Conservation (phyloP, 495 filamentous ascomycete species). For the Platismatia glauca region DNA sequence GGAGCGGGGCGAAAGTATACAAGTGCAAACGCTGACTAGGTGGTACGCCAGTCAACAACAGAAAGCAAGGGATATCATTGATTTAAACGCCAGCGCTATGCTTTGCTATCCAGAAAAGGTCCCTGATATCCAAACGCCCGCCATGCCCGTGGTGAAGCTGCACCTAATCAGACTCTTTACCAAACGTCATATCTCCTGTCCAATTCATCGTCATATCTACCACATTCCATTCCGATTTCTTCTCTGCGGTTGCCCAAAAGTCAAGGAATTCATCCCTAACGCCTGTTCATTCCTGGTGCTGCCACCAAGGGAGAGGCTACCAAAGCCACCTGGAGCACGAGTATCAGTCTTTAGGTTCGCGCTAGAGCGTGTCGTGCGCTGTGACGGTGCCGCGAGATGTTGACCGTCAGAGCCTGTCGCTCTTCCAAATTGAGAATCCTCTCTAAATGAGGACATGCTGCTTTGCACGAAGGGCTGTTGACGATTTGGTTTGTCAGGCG, state of each 20-base stretch:
- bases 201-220: background rate
- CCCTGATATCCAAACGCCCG: background rate
- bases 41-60: background rate
- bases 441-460: background rate
- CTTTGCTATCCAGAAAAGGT: background rate
- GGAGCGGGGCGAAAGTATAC: background rate
- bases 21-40: background rate
- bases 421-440: background rate
- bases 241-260: background rate
- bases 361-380: background rate
- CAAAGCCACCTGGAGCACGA: slow-evolving; percentile 11
- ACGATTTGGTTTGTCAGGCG: background rate
- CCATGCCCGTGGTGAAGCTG: background rate
- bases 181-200: background rate
- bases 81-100: background rate
- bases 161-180: background rate
- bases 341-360: background rate
- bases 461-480: background rate
- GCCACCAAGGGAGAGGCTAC: slow-evolving; percentile 4
- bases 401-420: background rate
- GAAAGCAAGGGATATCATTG: background rate
- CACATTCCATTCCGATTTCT: slow-evolving; percentile 4
- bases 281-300: background rate
- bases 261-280: background rate
- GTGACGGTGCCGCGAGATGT: background rate